Base-by-base conservation (phyloP, 106 monocot species). In the Gastrodia elata region DNA sequence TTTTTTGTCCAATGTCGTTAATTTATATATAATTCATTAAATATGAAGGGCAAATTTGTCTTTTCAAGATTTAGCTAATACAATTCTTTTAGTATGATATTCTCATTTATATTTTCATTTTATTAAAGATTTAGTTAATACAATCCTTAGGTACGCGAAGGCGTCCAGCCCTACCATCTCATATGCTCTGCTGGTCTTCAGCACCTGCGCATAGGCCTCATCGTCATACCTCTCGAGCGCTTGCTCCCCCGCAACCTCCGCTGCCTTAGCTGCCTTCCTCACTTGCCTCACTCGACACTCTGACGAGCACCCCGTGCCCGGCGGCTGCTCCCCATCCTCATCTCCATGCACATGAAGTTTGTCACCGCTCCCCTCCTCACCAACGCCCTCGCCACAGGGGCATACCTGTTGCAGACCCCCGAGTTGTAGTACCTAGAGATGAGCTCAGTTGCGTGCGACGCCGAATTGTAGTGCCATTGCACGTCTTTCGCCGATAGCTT, bases 341-440 rank as follows among this genome's bases (percentile, higher is more conserved):
- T 91, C 75, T 94, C 94, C 87, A 94, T 88, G 57, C 94, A 94
- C 0, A 91, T 94, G 80, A 90, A 94, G 78, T 91, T 91, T 42
- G 91, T 61, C 20, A 84, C 82, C 0, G 30, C 88, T 0, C 86
- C 86, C 8, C 71, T 32, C 73, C 55, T 80, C 6, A 82, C 84
- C 65, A 94, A 46, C 86, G 81, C 70, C 43, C 40, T 36, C 0
- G 88, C 94, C 16, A 94, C 73, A 0, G 88, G 84, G 4, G 79
- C 22, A 74, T 94, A 94, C 2, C 90, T 86, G 5, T 94, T 82
- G 11, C 71, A 41, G 28, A 76, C 10, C 22, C 87, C 43, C 1
- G 92, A 89, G 87, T 95, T 95, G 89, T 92, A 95, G 74, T 95
- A 95, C 2, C 95, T 92, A 0, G 89, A 85, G 0, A 87, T 95